Base-by-base conservation (phyloP, 2,329 filamentous ascomycete species). In the Fusarium torreyae region DNA sequence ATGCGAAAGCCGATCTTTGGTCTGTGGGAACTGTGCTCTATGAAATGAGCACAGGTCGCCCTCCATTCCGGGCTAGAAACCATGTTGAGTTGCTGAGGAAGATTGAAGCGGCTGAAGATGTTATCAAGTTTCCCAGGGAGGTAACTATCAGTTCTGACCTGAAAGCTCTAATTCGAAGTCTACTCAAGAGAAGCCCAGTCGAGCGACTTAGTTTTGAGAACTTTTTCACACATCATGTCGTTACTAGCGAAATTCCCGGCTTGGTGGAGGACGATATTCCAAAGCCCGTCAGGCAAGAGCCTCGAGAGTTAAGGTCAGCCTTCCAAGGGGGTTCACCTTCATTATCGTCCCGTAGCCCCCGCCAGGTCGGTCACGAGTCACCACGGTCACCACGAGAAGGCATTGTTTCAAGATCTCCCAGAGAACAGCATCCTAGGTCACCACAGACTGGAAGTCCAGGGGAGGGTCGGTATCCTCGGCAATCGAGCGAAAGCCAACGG, bases 1-100 rank as follows among this genome's bases (percentile, higher is more conserved):
- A 97, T 81, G 94, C 95, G 68, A 97, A 97, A 80, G 95, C 94
- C 46, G 96, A 99, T 82, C 83, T 99, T 34, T 99, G 96, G 96
- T 99, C 96, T 22, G 94, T 98, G 34, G 96, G 96, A 51, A 97
- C 96, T 18, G 96, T 99, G 10, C 83, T 97, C 24, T 97, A 94
- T 77, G 96, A 99, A 81, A 97, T 99, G 94, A 89, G 96, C 65
- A 93, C 91, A 8, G 95, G 94, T 54, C 91, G 89, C 66, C 94
- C 96, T 22, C 96, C 96, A 0, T 99, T 98, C 81, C 88, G 94
- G 70, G 96, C 96, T 33, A 89, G 89, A 57, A 98, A 99, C 77
- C 96, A 99, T 76, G 94, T 99, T 40, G 96, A 99, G 78, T 84
- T 99, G 36, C 86, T 98, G 43, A 89, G 93, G 65, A 96, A 92